Conservation (phyloP, 208 protist species). For the Leishmania lainsoni region DNA sequence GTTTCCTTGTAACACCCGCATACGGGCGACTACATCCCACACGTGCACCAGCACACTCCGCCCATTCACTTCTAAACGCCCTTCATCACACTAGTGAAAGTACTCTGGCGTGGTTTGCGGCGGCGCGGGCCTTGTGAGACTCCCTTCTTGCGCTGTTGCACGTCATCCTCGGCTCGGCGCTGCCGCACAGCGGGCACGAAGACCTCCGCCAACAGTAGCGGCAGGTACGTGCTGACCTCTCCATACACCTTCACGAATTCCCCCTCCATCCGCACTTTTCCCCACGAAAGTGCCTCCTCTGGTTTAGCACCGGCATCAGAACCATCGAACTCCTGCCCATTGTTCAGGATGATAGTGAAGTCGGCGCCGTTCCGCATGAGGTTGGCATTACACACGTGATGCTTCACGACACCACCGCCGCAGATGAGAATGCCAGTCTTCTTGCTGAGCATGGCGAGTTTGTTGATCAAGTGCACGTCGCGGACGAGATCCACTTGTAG, state of each 20-base stretch:
- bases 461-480: constrained; percentile 98
- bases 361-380: constrained; percentile 99
- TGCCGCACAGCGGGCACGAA: constrained; percentile 83
- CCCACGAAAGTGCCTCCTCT: constrained; percentile 99
- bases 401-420: constrained; percentile 98
- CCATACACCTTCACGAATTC: constrained; percentile 97
- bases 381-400: constrained; percentile 99
- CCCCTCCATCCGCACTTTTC: constrained; percentile 97
- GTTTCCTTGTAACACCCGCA: background rate
- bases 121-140: background rate
- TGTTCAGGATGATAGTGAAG: constrained; percentile 98
- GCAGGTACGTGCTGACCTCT: constrained; percentile 97
- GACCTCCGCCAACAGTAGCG: constrained; percentile 96
- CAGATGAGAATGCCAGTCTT: constrained; percentile 98
- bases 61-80: background rate
- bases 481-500: constrained; percentile 83
- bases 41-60: background rate
- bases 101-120: background rate
- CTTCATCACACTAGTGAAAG: background rate
- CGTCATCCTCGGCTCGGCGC: background rate
- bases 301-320: constrained; percentile 97
- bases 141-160: background rate
- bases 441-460: constrained; percentile 91
- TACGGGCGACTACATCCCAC: background rate
- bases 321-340: constrained; percentile 98